Evolutionary conservation across 768 basidiomycete genomes (phyloP).

Genomic region (Boletus huronensis): DNA sequence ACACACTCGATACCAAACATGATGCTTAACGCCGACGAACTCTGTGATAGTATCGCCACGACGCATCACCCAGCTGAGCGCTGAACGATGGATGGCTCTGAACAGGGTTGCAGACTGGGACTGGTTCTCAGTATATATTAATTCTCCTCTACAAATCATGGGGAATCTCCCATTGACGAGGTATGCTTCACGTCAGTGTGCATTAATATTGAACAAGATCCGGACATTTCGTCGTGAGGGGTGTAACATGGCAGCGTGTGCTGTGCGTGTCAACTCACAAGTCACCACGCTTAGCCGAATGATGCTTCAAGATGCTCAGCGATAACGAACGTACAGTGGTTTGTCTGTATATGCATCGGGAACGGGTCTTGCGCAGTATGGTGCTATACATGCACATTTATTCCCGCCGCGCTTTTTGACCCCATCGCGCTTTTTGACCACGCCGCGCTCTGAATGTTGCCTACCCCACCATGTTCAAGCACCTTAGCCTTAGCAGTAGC

Average conservation of each 20-base stretch:
- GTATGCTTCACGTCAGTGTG: background rate
- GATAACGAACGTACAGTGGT: background rate
- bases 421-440: no score
- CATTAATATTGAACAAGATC: background rate
- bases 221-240: background rate
- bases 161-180: background rate
- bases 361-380: no score
- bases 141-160: background rate
- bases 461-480: no score
- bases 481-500: no score
- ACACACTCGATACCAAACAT: no score
- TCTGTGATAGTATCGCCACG: no score
- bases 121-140: background rate
- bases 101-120: constrained; percentile 6
- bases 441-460: no score
- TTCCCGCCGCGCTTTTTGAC: no score
- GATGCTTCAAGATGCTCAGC: background rate
- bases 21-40: no score
- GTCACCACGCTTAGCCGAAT: background rate
- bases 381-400: no score
- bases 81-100: background rate
- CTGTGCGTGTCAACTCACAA: background rate
- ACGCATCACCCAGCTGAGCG: no score
- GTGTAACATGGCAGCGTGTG: background rate
- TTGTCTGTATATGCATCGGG: no score